Conservation (phyloP, 805 yeast species). For the Yamadazyma philogaea region DNA sequence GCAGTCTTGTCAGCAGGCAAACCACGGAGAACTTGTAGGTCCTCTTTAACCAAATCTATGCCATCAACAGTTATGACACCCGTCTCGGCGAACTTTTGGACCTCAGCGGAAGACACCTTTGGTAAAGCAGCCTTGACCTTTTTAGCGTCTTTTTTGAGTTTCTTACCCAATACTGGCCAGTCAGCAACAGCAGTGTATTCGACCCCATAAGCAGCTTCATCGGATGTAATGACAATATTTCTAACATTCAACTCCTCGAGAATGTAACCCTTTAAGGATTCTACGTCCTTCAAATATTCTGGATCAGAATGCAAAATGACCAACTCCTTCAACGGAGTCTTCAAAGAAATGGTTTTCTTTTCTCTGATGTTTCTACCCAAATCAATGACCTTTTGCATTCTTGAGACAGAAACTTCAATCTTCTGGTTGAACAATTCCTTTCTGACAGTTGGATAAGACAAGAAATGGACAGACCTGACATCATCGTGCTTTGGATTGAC, state of each 20-base stretch:
- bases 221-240: slow-evolving; percentile 80
- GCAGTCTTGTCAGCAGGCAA: slow-evolving; percentile 64
- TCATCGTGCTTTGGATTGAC: slow-evolving; percentile 51
- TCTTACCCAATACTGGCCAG: slow-evolving; percentile 98
- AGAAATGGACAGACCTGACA: slow-evolving; percentile 85
- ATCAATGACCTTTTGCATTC: slow-evolving; percentile 97
- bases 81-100: slow-evolving; percentile 64
- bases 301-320: slow-evolving; percentile 81
- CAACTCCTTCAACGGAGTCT: slow-evolving; percentile 88
- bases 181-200: slow-evolving; percentile 94
- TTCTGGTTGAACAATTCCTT: slow-evolving; percentile 75
- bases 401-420: slow-evolving; percentile 82
- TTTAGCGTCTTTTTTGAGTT: slow-evolving; percentile 89
- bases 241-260: slow-evolving; percentile 91
- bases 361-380: slow-evolving; percentile 96
- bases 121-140: slow-evolving; percentile 95
- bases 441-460: slow-evolving; percentile 83
- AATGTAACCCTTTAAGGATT: slow-evolving; percentile 73
- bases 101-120: slow-evolving; percentile 72
- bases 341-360: slow-evolving; percentile 87
- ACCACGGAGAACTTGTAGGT: slow-evolving; percentile 85
- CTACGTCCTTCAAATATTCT: slow-evolving; percentile 71
- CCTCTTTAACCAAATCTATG: slow-evolving; percentile 81
- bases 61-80: slow-evolving; percentile 87
- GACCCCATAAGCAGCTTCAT: slow-evolving; percentile 89